phyloP scores from a whole-genome alignment of 371 early-diverging fungal species.

The Actinomortierella ambigua region DNA sequence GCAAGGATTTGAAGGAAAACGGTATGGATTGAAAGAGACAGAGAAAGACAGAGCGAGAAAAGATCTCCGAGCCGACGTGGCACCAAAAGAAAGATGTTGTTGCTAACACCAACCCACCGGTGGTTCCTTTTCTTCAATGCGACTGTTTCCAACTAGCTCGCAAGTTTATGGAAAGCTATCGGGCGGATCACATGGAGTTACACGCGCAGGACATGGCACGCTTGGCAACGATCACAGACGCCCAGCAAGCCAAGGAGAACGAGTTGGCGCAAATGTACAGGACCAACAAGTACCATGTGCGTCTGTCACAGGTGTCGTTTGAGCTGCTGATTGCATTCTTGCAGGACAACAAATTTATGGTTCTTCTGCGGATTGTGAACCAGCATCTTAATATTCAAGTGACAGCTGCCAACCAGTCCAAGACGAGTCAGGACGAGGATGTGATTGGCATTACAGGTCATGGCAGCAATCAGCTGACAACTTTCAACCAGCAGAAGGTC shows the following conservation, averaged over 20 bases:
- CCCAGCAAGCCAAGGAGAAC: conserved; percentile 84
- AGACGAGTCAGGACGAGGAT: conserved; percentile 56
- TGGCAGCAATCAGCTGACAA: conserved; percentile 76
- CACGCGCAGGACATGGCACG: conserved; percentile 74
- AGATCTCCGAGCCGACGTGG: too few species aligned
- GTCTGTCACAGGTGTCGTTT: conserved; percentile 90
- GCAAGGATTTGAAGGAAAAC: conserved; percentile 61
- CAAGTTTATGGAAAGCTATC: conserved; percentile 82
- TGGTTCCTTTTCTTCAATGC: conserved; percentile 11
- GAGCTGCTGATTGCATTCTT: conserved; percentile 93
- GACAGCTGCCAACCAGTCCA: conserved; percentile 18
- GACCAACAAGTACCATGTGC: conserved; percentile 86
- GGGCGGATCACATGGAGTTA: conserved; percentile 74
- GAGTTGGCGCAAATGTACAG: conserved; percentile 81
- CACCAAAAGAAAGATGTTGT: too few species aligned
- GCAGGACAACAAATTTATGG: conserved; percentile 88
- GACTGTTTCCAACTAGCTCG: conserved; percentile 53
- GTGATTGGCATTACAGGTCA: conserved; percentile 82
- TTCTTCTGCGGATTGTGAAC: conserved; percentile 93
- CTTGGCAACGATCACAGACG: conserved; percentile 67
- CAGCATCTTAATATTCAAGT: conserved; percentile 89
- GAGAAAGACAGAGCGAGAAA: conserved; percentile 1
- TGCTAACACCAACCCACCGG: conserved; percentile 4
- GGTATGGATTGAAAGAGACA: conserved; percentile 51
- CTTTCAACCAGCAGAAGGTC: conserved; percentile 79